Percentiles rank a stretch among this genome's conserved stretches.
Evolutionary conservation across 2,329 filamentous ascomycete species (phyloP).

Genomic region (Tolypocladium tropicale): DNA sequence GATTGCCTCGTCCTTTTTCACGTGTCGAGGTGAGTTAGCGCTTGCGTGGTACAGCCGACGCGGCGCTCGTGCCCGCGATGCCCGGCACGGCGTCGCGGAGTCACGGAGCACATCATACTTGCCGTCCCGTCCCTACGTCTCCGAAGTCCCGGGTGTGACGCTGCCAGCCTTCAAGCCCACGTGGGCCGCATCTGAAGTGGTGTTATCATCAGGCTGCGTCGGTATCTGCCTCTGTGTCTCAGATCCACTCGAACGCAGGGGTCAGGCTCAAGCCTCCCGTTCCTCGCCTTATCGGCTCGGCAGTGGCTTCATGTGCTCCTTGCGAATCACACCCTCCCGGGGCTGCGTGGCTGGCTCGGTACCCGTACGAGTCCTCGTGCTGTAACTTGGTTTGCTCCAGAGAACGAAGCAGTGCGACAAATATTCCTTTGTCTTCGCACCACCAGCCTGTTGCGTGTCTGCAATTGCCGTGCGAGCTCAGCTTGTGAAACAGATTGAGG

Average conservation of each 20-base stretch:
- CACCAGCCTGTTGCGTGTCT: too few relatives aligned
- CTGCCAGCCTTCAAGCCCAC: background rate
- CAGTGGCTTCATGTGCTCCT: background rate
- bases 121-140: background rate
- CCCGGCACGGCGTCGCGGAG: background rate
- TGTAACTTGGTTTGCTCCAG: too few relatives aligned
- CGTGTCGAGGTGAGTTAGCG: background rate
- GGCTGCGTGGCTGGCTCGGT: background rate
- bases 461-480: background rate
- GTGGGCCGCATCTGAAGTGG: background rate
- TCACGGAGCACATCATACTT: background rate
- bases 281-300: background rate
- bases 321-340: background rate
- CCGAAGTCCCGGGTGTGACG: background rate
- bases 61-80: too few relatives aligned
- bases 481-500: too few relatives aligned
- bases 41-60: background rate
- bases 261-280: background rate
- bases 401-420: too few relatives aligned
- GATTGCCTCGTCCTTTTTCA: background rate
- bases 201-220: background rate
- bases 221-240: background rate
- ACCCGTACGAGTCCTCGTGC: too few relatives aligned
- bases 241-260: background rate
- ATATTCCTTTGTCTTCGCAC: too few relatives aligned